A percentile compares a stretch with the other conserved stretches of the same genome.
phyloP scores from a whole-genome alignment of 208 protist species.

The Crithidia bombi region DNA sequence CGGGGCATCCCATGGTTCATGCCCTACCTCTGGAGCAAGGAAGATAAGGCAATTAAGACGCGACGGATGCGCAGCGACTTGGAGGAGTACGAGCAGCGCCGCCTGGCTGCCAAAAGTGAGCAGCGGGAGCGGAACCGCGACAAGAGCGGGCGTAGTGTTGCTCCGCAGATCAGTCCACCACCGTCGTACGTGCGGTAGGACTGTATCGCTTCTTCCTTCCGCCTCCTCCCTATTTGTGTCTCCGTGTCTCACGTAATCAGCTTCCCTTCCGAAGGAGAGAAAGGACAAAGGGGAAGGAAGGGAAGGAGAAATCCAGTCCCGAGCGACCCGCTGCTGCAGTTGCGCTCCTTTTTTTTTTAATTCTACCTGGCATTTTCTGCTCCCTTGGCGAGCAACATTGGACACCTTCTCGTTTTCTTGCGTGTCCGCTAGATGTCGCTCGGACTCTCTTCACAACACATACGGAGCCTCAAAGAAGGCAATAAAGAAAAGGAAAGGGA shows the following conservation, averaged over 20 bases:
- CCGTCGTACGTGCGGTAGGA: conserved; percentile 78
- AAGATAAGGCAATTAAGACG: conserved; percentile 77
- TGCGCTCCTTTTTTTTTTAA: conserved; percentile 7
- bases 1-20: conserved; percentile 93
- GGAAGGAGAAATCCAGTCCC: no score
- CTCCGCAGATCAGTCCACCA: conserved; percentile 71
- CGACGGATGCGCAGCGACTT: conserved; percentile 78
- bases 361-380: no score
- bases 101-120: conserved; percentile 35
- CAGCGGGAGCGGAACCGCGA: conserved; percentile 21
- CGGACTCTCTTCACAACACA: neutral
- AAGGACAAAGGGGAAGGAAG: no score
- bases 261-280: no score
- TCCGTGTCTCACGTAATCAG: neutral
- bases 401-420: no score
- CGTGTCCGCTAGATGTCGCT: no score
- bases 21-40: conserved; percentile 93
- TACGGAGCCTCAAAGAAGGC: neutral
- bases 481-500: neutral
- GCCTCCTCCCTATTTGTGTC: neutral
- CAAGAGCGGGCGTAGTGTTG: conserved; percentile 49
- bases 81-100: conserved; percentile 69
- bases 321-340: no score
- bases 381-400: no score
- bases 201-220: neutral